Base-by-base conservation (phyloP, 2,329 filamentous ascomycete species). In the Exophiala aquamarina region DNA sequence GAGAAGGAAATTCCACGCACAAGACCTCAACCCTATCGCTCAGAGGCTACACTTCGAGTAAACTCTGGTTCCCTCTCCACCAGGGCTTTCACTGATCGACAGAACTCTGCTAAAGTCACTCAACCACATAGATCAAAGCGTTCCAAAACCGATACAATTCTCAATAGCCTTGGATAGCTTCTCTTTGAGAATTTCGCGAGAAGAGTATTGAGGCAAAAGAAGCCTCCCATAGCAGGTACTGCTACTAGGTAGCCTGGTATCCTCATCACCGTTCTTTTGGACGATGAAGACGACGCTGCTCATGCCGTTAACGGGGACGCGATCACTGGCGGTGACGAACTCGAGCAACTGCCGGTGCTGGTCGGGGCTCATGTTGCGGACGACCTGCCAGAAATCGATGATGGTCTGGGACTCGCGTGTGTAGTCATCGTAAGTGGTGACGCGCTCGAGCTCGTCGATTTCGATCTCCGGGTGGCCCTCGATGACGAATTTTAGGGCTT, bases 141-240 rank as follows among this genome's bases (percentile, higher is more conserved):
- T 87, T 17, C 92, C 93, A 71, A 97, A 97, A 0, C 93, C 92
- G 62, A 87, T 84, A 6, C 86, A 83, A 67, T 96, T 93, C 69
- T 92, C 82, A 62, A 98, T 73, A 42, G 93, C 93, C 75, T 94
- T 83, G n/a, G 74, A 77, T 61, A 98, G 69, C 61, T 91, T 88
- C 69, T 84, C 76, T 64, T 77, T 77, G 62, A 98, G 64, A 28
- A 87, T 80, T 49, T 86, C 82, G 62, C 75, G 81, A 31, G 80
- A 81, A 44, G 71, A 76, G 66, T 97, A 98, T 68, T 91, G 84
- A 1, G 93, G 93, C 52, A 98, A 67, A 55, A 95, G 70, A 36
- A 98, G 69, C 38, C 87, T 91, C 2, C 92, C 89, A 70, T 95
- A 97, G 67, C 93, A 98, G 0, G 93, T 98, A 61, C 90, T 86